Conservation (phyloP, 2,329 filamentous ascomycete genomes). For the Fusarium dimerum region DNA sequence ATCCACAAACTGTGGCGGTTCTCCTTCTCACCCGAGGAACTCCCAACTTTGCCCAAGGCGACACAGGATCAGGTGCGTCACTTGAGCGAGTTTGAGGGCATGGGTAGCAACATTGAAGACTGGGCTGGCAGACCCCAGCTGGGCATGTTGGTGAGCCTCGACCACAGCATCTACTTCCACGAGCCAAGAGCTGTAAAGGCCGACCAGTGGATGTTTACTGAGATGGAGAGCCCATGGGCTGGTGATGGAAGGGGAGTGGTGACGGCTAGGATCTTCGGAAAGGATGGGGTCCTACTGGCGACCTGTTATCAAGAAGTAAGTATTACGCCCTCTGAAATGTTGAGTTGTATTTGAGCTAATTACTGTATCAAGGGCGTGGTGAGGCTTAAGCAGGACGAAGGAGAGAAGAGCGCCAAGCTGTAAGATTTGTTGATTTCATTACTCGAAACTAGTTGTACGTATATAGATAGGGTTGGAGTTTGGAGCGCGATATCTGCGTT, state of each 20-base stretch:
- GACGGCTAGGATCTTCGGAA: slow-evolving; percentile 70
- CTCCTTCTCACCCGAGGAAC: slow-evolving; percentile 53
- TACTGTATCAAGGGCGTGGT: slow-evolving; percentile 47
- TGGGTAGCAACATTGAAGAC: slow-evolving; percentile 44
- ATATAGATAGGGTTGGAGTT: neutral
- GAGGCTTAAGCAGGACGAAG: slow-evolving; percentile 46
- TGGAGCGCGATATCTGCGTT: neutral
- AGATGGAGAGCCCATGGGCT: slow-evolving; percentile 80
- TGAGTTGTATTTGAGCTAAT: slow-evolving; percentile 20
- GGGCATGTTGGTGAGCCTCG: slow-evolving; percentile 84
- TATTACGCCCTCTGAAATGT: slow-evolving; percentile 1
- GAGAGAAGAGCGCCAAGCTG: slow-evolving; percentile 36
- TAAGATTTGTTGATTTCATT: slow-evolving; percentile 13
- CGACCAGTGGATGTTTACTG: slow-evolving; percentile 77
- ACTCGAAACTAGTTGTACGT: neutral
- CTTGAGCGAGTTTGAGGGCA: slow-evolving; percentile 45
- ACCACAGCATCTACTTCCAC: slow-evolving; percentile 73
- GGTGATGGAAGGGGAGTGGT: slow-evolving; percentile 78
- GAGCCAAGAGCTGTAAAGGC: slow-evolving; percentile 58
- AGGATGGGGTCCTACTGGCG: slow-evolving; percentile 71
- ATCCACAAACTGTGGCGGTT: slow-evolving; percentile 81
- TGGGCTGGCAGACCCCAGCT: slow-evolving; percentile 57
- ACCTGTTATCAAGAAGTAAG: slow-evolving; percentile 78
- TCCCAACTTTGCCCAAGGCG: slow-evolving; percentile 51
- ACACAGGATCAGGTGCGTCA: slow-evolving; percentile 38